A percentile compares a stretch with the other conserved stretches of the same genome.
Evolutionary conservation across 2,329 filamentous ascomycete species (phyloP).

Genomic region (Fusarium sp.): DNA sequence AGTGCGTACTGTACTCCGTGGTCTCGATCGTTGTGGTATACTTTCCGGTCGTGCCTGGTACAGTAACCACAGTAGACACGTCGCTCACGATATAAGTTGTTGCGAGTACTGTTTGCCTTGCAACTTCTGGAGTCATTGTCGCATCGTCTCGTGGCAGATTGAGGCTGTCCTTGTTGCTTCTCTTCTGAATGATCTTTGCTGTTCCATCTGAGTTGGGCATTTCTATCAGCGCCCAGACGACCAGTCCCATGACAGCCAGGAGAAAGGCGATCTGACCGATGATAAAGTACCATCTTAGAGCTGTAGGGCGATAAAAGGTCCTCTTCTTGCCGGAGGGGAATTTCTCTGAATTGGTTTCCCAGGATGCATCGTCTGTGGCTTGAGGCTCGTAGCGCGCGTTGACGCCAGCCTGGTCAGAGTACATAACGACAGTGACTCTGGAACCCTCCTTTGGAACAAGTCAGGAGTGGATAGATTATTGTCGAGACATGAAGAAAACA

Average conservation of each 20-base stretch:
- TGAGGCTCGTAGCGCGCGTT: slow-evolving; percentile 37
- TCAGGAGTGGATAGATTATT: neutral
- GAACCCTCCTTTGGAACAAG: neutral
- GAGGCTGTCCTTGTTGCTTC: neutral
- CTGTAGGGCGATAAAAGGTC: slow-evolving; percentile 37
- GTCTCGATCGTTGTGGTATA: slow-evolving; percentile 26
- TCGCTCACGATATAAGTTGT: slow-evolving; percentile 29
- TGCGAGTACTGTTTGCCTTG: neutral
- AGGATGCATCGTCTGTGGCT: slow-evolving; percentile 33
- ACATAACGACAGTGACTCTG: slow-evolving; percentile 23
- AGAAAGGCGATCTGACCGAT: slow-evolving; percentile 25
- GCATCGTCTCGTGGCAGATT: neutral
- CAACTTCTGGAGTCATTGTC: neutral
- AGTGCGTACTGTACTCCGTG: slow-evolving; percentile 19
- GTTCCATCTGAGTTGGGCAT: slow-evolving; percentile 39
- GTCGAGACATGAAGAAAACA: neutral
- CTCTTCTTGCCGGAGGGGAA: slow-evolving; percentile 20
- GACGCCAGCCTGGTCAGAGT: slow-evolving; percentile 26
- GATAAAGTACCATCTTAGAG: slow-evolving; percentile 40
- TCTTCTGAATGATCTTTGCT: slow-evolving; percentile 30
- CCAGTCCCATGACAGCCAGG: slow-evolving; percentile 31
- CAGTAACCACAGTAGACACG: slow-evolving; percentile 22
- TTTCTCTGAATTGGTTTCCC: slow-evolving; percentile 27
- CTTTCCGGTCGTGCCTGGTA: slow-evolving; percentile 34
- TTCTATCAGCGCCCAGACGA: slow-evolving; percentile 33